A percentile compares a stretch with the other conserved stretches of the same genome.
Conservation (phyloP, 768 basidiomycete genomes). For the Favolaschia claudopus region DNA sequence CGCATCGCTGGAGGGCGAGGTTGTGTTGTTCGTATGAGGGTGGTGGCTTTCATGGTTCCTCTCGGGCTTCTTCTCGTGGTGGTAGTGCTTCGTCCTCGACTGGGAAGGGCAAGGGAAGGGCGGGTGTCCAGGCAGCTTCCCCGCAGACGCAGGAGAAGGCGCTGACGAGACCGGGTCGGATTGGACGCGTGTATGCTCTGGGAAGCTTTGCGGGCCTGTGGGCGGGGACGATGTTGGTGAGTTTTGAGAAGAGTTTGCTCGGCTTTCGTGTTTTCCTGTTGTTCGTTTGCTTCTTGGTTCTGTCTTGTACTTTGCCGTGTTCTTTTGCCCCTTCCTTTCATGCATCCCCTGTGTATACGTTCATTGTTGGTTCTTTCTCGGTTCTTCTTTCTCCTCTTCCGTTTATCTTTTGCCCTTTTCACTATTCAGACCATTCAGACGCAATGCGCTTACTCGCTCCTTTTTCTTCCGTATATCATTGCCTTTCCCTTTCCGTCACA, state of each 20-base stretch:
- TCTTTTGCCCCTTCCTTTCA: no score
- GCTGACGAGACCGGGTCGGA: conserved; percentile 8
- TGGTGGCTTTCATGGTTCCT: no score
- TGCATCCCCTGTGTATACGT: no score
- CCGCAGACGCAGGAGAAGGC: background rate
- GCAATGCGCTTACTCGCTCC: no score
- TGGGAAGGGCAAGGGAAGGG: background rate
- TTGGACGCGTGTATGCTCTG: conserved; percentile 41
- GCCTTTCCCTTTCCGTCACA: no score
- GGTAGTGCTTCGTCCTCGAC: background rate
- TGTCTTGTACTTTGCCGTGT: no score
- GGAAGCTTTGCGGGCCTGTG: conserved; percentile 56
- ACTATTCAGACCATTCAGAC: no score
- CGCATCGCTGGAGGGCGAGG: conserved; percentile 4
- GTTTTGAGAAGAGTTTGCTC: background rate
- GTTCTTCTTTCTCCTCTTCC: background rate
- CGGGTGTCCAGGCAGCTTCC: background rate
- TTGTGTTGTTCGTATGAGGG: conserved; percentile 8
- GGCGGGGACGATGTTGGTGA: conserved; percentile 53
- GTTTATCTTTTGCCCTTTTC: background rate
- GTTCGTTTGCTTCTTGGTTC: no score
- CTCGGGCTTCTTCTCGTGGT: conserved; percentile 1
- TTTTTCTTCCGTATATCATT: no score
- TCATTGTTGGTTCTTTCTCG: background rate
- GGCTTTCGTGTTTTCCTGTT: background rate